phyloP scores from a whole-genome alignment of 176 grass and related monocot genomes.

The Aegilops bicornis region DNA sequence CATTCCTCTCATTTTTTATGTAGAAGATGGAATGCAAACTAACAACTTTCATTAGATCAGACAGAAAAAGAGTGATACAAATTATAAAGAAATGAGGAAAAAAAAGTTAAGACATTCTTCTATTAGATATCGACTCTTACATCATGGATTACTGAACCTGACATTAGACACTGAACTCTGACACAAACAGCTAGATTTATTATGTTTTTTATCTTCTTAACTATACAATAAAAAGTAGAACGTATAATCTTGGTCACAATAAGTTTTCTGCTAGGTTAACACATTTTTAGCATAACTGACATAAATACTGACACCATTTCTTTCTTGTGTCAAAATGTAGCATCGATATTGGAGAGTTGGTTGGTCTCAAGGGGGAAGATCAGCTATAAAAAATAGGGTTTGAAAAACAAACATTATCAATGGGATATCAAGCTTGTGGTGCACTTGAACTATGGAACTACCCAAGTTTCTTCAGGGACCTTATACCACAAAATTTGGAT shows the following conservation, averaged over 20 bases:
- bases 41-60: constrained; percentile 18
- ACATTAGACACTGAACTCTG: constrained; percentile 21
- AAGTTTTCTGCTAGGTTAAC: not conserved
- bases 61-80: constrained; percentile 12
- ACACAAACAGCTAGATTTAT: constrained; percentile 1
- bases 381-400: constrained; percentile 47
- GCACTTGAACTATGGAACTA: constrained; percentile 75
- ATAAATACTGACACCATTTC: constrained; percentile 10
- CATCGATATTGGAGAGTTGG: constrained; percentile 43
- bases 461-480: constrained; percentile 53
- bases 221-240: constrained; percentile 24
- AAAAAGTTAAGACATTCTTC: constrained; percentile 10
- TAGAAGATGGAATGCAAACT: not conserved
- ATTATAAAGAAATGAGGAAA: constrained; percentile 11
- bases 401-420: constrained; percentile 49
- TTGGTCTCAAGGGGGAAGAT: constrained; percentile 52
- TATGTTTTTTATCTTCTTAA: not conserved
- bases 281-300: constrained; percentile 17
- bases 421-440: constrained; percentile 70
- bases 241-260: constrained; percentile 17
- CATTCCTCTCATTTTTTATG: not conserved
- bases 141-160: constrained; percentile 8
- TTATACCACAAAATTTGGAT: constrained; percentile 56
- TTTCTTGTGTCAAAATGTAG: constrained; percentile 33
- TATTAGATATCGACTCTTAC: constrained; percentile 28